A percentile compares a stretch with the other conserved stretches of the same genome.
Conservation (phyloP, 345 rosid genomes). For the Bruguiera gymnorhiza region DNA sequence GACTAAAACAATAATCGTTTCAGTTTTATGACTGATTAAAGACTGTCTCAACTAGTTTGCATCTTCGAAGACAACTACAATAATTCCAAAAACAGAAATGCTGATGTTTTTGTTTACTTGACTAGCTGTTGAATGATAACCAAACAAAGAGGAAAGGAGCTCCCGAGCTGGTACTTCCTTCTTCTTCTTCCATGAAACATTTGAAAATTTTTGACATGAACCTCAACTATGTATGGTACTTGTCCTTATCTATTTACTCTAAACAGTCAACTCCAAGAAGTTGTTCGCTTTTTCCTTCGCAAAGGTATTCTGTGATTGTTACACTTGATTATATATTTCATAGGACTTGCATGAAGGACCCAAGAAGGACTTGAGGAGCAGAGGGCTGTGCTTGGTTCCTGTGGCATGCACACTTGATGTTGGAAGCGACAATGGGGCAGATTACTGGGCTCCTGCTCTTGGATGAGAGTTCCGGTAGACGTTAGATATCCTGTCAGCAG, state of each 20-base stretch:
- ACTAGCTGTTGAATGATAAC: conserved; percentile 59
- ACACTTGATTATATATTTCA: not conserved
- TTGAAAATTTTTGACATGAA: not conserved
- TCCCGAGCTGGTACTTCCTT: conserved; percentile 32
- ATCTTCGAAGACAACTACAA: no score
- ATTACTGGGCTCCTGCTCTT: conserved; percentile 28
- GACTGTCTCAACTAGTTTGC: not conserved
- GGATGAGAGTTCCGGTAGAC: conserved; percentile 22
- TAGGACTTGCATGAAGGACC: conserved; percentile 13
- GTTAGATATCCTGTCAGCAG: not conserved
- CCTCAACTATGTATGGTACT: no score
- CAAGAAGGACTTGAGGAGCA: conserved; percentile 23
- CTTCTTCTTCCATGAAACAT: not conserved
- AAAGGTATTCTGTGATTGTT: no score
- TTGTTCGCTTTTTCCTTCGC: no score
- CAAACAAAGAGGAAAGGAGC: conserved; percentile 61
- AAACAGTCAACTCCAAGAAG: no score
- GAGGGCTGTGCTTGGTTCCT: conserved; percentile 32
- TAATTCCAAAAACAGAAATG: conserved; percentile 3
- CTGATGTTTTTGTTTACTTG: conserved; percentile 18
- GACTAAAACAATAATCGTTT: conserved; percentile 32
- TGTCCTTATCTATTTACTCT: no score
- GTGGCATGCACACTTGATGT: conserved; percentile 25
- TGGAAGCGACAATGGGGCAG: conserved; percentile 31
- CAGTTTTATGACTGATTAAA: conserved; percentile 43